Percentiles rank a stretch among this genome's conserved stretches.
Evolutionary conservation across 2,329 filamentous ascomycete species (phyloP).

Genomic region (Beauveria bassiana): DNA sequence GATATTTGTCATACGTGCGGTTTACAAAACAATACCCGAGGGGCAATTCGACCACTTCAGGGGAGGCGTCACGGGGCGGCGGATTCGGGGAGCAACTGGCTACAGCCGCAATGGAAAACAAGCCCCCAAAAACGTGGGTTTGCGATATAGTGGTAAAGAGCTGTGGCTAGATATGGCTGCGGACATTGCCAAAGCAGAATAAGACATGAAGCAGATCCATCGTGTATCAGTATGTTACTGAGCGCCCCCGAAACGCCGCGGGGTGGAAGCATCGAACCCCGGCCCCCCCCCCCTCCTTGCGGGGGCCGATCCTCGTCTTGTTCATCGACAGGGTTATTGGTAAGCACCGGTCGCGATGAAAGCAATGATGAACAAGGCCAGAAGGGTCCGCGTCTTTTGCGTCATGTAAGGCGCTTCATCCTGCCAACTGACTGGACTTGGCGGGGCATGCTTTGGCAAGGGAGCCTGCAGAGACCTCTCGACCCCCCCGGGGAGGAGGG

Average conservation of each 20-base stretch:
- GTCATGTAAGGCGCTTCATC: background rate
- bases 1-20: no score
- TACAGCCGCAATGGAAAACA: background rate
- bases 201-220: background rate
- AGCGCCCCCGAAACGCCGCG: background rate
- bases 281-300: background rate
- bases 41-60: no score
- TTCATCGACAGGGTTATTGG: background rate
- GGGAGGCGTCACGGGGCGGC: no score
- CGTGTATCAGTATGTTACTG: background rate
- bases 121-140: background rate
- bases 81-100: background rate
- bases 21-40: no score
- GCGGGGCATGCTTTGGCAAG: background rate
- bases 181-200: background rate
- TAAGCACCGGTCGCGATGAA: background rate
- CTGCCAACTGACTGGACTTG: background rate
- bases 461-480: background rate
- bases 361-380: background rate
- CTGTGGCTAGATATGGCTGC: background rate
- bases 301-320: background rate
- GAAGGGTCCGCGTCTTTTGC: background rate
- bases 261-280: background rate
- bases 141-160: background rate
- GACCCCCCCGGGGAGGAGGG: background rate